A percentile compares a stretch with the other conserved stretches of the same genome.
Evolutionary conservation across 768 basidiomycete genomes (phyloP).

Genomic region (Royoungia palumana): DNA sequence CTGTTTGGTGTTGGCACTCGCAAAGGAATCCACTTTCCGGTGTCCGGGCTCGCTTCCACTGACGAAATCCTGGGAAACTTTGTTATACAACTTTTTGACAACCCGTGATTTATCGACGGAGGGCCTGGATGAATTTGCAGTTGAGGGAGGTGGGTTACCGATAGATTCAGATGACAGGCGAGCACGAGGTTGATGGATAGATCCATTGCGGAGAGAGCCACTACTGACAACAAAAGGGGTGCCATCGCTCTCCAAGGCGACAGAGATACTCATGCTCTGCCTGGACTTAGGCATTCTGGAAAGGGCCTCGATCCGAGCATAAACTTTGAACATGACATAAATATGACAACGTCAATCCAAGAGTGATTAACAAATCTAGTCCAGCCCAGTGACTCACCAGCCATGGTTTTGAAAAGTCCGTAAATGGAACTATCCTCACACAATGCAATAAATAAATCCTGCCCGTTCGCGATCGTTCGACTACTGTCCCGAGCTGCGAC

Average conservation of each 20-base stretch:
- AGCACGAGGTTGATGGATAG: slow-evolving; percentile 22
- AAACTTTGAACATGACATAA: slow-evolving; percentile 45
- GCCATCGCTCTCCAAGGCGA: slow-evolving; percentile 52
- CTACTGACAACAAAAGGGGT: slow-evolving; percentile 40
- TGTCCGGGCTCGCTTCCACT: slow-evolving; percentile 48
- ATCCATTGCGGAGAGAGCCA: slow-evolving; percentile 21
- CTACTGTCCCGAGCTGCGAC: slow-evolving; percentile 86
- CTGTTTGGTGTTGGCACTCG: slow-evolving; percentile 48
- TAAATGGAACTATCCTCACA: slow-evolving; percentile 91
- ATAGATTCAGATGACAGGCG: slow-evolving; percentile 42
- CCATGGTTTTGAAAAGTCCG: slow-evolving; percentile 80
- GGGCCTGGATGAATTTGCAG: slow-evolving; percentile 39
- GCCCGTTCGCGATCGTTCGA: slow-evolving; percentile 65
- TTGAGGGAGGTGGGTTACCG: slow-evolving; percentile 19
- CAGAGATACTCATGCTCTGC: slow-evolving; percentile 73
- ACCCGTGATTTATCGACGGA: slow-evolving; percentile 64
- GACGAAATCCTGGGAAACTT: slow-evolving; percentile 39
- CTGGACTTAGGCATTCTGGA: slow-evolving; percentile 55
- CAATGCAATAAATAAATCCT: slow-evolving; percentile 83
- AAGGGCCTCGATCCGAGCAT: slow-evolving; percentile 72
- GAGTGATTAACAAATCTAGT: slow-evolving; percentile 19
- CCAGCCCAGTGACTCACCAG: slow-evolving; percentile 54
- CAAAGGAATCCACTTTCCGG: slow-evolving; percentile 51
- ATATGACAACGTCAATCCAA: slow-evolving; percentile 16
- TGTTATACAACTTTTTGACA: slow-evolving; percentile 54